phyloP scores from a whole-genome alignment of 2,329 filamentous ascomycete species.

The Helminthosporium solani region DNA sequence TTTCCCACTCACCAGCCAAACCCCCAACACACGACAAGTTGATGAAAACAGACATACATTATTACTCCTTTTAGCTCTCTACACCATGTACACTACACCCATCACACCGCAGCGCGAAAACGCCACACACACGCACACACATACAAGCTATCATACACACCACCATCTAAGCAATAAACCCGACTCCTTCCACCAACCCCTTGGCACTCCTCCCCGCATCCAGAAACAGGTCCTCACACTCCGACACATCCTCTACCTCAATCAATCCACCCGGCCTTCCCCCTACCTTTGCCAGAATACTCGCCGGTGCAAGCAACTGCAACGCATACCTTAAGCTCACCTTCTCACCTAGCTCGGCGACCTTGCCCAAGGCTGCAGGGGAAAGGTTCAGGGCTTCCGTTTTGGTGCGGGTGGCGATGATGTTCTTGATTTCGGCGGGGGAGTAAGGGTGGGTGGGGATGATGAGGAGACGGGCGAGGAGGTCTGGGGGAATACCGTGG shows the following conservation, averaged over 20 bases:
- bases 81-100: too few relatives aligned
- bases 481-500: constrained; percentile 91
- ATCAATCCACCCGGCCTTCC: constrained; percentile 50
- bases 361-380: constrained; percentile 81
- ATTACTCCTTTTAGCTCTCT: too few relatives aligned
- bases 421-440: constrained; percentile 85
- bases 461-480: constrained; percentile 90
- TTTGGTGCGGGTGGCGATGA: constrained; percentile 79
- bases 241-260: constrained; percentile 57
- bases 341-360: constrained; percentile 81
- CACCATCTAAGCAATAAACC: constrained; percentile 35
- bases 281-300: constrained; percentile 79
- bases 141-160: neutral
- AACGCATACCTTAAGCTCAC: constrained; percentile 91
- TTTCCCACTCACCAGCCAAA: too few relatives aligned
- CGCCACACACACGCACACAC: too few relatives aligned
- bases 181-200: constrained; percentile 26
- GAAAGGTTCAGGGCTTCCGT: constrained; percentile 79
- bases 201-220: constrained; percentile 52
- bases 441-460: constrained; percentile 91
- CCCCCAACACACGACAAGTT: too few relatives aligned
- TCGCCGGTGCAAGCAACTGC: constrained; percentile 85
- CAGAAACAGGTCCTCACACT: constrained; percentile 50
- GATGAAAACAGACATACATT: too few relatives aligned
- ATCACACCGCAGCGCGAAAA: too few relatives aligned